Conservation (phyloP, 805 yeast genomes). For the Starmerella asiatica region DNA sequence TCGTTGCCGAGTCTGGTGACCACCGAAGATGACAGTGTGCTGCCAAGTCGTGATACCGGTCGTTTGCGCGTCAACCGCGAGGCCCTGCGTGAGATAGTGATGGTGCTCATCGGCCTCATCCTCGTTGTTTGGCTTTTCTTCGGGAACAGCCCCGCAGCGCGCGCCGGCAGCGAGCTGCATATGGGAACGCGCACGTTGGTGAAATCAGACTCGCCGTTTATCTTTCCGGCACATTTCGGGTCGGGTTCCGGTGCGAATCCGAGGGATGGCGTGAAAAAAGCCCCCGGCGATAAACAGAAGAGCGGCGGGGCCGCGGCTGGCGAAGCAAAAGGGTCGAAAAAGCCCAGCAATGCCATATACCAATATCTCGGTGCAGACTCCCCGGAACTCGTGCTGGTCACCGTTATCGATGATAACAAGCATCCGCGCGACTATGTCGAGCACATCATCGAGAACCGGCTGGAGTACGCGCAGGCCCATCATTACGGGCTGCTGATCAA, state of each 20-base stretch:
- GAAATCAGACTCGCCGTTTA: constrained; percentile 15
- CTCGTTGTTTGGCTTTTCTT: constrained; percentile 23
- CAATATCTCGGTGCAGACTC: constrained; percentile 15
- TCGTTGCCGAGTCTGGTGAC: constrained; percentile 19
- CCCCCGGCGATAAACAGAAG: constrained; percentile 25
- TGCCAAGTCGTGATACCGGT: not conserved
- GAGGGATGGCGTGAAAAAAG: constrained; percentile 24
- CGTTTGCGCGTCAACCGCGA: constrained; percentile 11
- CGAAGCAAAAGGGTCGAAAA: not conserved
- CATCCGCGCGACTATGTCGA: constrained; percentile 50
- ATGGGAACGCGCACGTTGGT: constrained; percentile 11
- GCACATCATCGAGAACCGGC: constrained; percentile 69
- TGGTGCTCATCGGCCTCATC: constrained; percentile 20
- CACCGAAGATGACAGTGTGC: constrained; percentile 14
- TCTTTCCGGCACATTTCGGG: constrained; percentile 20
- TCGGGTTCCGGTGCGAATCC: constrained; percentile 11
- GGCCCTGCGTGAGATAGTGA: constrained; percentile 18
- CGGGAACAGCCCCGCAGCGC: constrained; percentile 12
- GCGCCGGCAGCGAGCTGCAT: not conserved
- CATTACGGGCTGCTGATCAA: constrained; percentile 73
- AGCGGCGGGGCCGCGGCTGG: constrained; percentile 5
- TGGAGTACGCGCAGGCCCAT: constrained; percentile 72
- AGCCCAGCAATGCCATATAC: constrained; percentile 9
- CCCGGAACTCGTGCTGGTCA: constrained; percentile 50
- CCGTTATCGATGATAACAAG: constrained; percentile 64